Base-by-base conservation (phyloP, 768 basidiomycete genomes). In the Omphalotus guepiniiformis region DNA sequence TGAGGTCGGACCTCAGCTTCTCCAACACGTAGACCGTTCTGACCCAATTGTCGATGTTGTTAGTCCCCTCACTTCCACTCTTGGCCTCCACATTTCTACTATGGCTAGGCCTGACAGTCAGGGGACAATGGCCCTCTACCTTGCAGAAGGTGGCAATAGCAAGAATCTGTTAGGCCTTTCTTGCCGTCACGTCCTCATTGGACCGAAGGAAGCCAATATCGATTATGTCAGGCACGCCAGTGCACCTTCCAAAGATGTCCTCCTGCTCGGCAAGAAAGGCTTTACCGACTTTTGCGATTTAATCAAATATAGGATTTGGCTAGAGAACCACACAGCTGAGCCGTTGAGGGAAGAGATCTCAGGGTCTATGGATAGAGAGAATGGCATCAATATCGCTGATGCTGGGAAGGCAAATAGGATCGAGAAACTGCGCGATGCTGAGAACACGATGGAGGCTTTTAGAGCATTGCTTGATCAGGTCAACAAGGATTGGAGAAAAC, bases 41-140 rank as follows among this genome's bases (percentile, higher is more conserved):
- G 47, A 66, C 56, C 58, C 65, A 49, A 55, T 61, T 50, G 55
- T 61, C 50, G 50, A 60, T 41, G 54, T 63, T 41, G 21, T 58
- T 50, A 53, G 65, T 57, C 61, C 58, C 36, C 52, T 69, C 47
- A 67, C 63, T 54, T 59, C 67, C 32, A 50, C 61, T 37, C 67
- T 67, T 38, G 64, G 68, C 34, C 59, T 68, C 46, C 38, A 3
- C 45, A 67, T 70, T 57, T 54, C 67, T 55, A 55, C 68, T 55
- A 56, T 15, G 55, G 60, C 55, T 53, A 59, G 62, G 54, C 57
- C 53, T 38, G 23, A 57, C 43, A 47, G 50, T 58, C 56, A 67
- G 59, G 69, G 69, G 9, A 69, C 64, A 3, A 56, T 62, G 53
- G 62, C 54, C 45, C 52, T 70, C 53, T 70, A 68, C 59, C 57